Percentiles rank a stretch among this genome's conserved stretches.
phyloP scores from a whole-genome alignment of 768 basidiomycete species.

The Daedalea quercina region DNA sequence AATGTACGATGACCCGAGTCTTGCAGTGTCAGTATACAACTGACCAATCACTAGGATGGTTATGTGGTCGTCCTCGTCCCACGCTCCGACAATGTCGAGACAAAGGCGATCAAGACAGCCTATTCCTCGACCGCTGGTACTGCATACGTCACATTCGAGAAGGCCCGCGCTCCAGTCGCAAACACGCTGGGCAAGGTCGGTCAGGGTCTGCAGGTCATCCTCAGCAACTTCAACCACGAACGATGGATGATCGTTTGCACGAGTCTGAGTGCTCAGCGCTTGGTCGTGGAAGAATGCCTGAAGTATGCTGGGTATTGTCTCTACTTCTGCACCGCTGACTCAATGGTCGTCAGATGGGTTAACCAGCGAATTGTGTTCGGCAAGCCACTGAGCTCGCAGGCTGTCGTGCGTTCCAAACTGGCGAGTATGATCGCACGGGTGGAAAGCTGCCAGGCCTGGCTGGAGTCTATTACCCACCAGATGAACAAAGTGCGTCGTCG shows the following conservation, averaged over 20 bases:
- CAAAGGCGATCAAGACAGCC: slow-evolving; percentile 86
- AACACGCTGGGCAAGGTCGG: slow-evolving; percentile 87
- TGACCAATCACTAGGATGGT: slow-evolving; percentile 39
- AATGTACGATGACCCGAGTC: slow-evolving; percentile 34
- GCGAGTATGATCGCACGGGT: slow-evolving; percentile 87
- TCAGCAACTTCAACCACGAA: slow-evolving; percentile 87
- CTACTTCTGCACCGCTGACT: not conserved
- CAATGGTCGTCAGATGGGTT: slow-evolving; percentile 60
- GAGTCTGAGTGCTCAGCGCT: slow-evolving; percentile 67
- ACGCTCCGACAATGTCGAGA: slow-evolving; percentile 66
- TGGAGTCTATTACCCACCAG: slow-evolving; percentile 84
- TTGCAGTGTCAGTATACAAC: not conserved
- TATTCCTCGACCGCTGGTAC: slow-evolving; percentile 93
- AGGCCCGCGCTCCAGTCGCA: slow-evolving; percentile 72
- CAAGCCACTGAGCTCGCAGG: slow-evolving; percentile 72
- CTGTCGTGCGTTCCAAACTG: slow-evolving; percentile 86
- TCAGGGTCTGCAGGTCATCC: slow-evolving; percentile 74
- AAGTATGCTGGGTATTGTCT: slow-evolving; percentile 38
- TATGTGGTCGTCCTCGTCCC: slow-evolving; percentile 74
- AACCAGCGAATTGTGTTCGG: slow-evolving; percentile 88
- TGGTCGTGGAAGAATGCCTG: slow-evolving; percentile 84
- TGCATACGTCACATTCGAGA: slow-evolving; percentile 76
- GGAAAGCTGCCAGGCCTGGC: slow-evolving; percentile 82
- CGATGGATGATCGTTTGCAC: slow-evolving; percentile 81
- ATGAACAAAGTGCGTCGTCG: slow-evolving; percentile 69